Base-by-base conservation (phyloP, 805 yeast species). In the Candida fluviatilis region DNA sequence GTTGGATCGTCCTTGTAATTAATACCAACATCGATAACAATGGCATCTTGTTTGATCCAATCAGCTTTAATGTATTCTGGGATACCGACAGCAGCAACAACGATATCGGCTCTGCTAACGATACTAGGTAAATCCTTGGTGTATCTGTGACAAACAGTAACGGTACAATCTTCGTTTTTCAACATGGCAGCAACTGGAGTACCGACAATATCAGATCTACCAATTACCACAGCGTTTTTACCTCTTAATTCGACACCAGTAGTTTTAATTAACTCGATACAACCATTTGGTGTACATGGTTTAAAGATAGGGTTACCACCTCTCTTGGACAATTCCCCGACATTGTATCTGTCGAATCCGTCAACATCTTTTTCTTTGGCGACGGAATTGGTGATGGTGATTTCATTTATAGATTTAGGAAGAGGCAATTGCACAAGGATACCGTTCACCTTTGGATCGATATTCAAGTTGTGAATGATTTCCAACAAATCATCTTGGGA, bases 271-370 rank as follows among this genome's bases (percentile, higher is more conserved):
- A 85, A 65, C 52, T 76, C 75, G 62, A 85, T 74, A 49, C 84
- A 78, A 18, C 95, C 95, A 59, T 82, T 75, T 37, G 95, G 95
- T 15, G 95, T 85, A 58, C 95, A 85, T 28, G 95, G 95, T 52
- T 82, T 66, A 60, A 80, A 85, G 40, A 59, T 58, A 27, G 95
- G 93, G 16, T 68, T 53, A 30, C 91, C 93, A 43, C 80, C 82
- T 56, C 75, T 80, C 55, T 84, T 84, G 47, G 83, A 71, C 48
- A 85, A 68, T 54, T 84, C 90, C 40, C 93, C 93, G 29, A 82
- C 80, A 57, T 85, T 85, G 64, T 60, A 76, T 40, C 86, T 81
- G 38, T 85, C 86, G 52, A 85, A 84, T 1, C 95, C 95, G 58
- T 85, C 95, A 27, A 85, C 91, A 52, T 85, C 95, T 55, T 85